Evolutionary conservation across 2,329 filamentous ascomycete species (phyloP), one percentile per base, ranked within the genome.

Genomic region (Fusarium ambrosium): DNA sequence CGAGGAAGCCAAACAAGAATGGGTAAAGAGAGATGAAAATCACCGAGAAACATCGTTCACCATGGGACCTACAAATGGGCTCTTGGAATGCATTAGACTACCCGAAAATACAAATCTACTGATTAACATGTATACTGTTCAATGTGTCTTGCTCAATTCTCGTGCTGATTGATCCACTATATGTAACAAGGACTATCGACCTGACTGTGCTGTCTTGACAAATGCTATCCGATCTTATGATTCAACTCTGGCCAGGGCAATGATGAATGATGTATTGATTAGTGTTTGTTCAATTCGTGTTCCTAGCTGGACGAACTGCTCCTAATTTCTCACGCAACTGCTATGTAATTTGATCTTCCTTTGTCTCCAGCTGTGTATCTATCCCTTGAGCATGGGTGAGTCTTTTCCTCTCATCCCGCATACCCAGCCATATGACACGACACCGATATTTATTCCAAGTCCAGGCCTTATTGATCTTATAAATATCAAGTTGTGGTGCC

Each of bases 81-180:
- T 11, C 13, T 45, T 55, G 27, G 39, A 39, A 63, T 41, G 69
- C 70, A 34, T 39, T 64, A 34, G 64, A 58, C 63, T 70, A 68
- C 43, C 58, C 61, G 61, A 66, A 76, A 69, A 76, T 72, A 69
- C 58, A 70, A 71, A 53, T 29, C 58, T 66, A 24, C 70, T 66
- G 66, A 76, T 68, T 74, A 70, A 22, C 27, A 37, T 29, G 41
- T 41, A 37, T 22, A 7, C 16, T 7, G 32, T n/a, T 16, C 16
- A 13, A 5, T 43, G 14, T 43, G 22, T 4, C 20, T 41, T 29
- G 56, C 18, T 18, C 24, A 11, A 10, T 8, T 27, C 6, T 27
- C 6, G 41, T 24, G 41, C 13, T 7, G 13, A 55, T n/a, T 56
- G 55, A 10, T 58, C 4, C 4, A 34, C 24, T 29, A n/a, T 6